Base-by-base conservation (phyloP, 176 grass and related monocot species). In the Raddia guianensis region DNA sequence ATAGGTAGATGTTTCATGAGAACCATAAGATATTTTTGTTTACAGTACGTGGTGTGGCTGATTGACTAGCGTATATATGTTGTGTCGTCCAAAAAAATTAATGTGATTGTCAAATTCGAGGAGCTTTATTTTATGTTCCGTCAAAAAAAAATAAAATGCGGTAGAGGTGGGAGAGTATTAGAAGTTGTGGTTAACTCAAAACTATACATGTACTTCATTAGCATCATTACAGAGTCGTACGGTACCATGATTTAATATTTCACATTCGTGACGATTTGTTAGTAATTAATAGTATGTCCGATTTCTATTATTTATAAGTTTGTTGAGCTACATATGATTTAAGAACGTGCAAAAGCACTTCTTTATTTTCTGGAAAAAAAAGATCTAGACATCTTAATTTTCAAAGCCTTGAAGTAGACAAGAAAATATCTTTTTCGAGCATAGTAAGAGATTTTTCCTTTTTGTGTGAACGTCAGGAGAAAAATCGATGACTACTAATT, bases 21-120 rank as follows among this genome's bases (percentile, higher is more conserved):
- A 18, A 20, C 16, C 1, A 9, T 3, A 27, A 34, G 70, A 86
- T 80, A 80, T 80, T 74, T 67, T 59, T 11, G 68, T 79, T 86
- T 73, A 80, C 20, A 0, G 6, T 40, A 40, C 37, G 37, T 16
- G n/a, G 9, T 40, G 43, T 46, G 53, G 62, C 49, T 49, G 32
- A 49, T 61, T 74, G 64, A 11, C n/a, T 52, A 34, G 2, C 49
- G 13, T 27, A 27, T 27, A 1, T 27, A 27, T 27, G 27, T 27
- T 27, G 27, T 27, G 8, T 63, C n/a, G 56, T 75, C 34, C 27
- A 0, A 47, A 7, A 18, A 65, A 12, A 53, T 4, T 63, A 67
- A 66, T 27, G 15, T 20, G 60, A 15, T 51, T 78, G 27, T 47
- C 37, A 33, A 54, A 10, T 10, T 35, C 69, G n/a, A 4, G 19